A percentile compares a stretch with the other conserved stretches of the same genome.
Evolutionary conservation across 2,329 filamentous ascomycete genomes (phyloP).

Genomic region (Magnaporthales sp.): DNA sequence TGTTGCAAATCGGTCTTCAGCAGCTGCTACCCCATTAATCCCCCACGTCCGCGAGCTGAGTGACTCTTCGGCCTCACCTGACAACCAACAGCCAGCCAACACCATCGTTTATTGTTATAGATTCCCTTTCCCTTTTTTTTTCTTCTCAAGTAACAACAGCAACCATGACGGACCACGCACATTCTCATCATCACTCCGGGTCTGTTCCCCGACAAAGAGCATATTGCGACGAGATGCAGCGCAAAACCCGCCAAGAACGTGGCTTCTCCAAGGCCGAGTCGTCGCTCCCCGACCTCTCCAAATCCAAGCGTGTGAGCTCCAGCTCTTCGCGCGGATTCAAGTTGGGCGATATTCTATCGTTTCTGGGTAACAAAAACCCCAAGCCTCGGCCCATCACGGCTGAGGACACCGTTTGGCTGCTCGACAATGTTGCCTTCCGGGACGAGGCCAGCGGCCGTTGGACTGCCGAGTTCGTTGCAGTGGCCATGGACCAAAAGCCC

Average conservation of each 20-base stretch:
- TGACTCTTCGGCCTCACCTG: background rate
- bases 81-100: background rate
- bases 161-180: background rate
- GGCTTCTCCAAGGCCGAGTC: conserved; percentile 42
- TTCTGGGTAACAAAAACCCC: conserved; percentile 46
- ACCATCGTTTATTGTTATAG: background rate
- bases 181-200: background rate
- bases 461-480: conserved; percentile 76
- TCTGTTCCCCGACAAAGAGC: background rate
- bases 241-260: conserved; percentile 36
- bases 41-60: background rate
- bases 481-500: conserved; percentile 67
- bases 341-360: conserved; percentile 31
- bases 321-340: conserved; percentile 15
- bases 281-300: conserved; percentile 27
- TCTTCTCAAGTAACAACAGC: background rate
- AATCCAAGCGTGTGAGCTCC: conserved; percentile 14
- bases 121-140: background rate
- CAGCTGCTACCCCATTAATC: background rate
- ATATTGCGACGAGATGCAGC: conserved; percentile 32
- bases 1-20: background rate
- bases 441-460: conserved; percentile 39
- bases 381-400: conserved; percentile 50
- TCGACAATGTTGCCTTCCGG: conserved; percentile 82
- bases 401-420: conserved; percentile 72